phyloP scores from a whole-genome alignment of 257 asterid genomes.

The Solanum bukasovii region DNA sequence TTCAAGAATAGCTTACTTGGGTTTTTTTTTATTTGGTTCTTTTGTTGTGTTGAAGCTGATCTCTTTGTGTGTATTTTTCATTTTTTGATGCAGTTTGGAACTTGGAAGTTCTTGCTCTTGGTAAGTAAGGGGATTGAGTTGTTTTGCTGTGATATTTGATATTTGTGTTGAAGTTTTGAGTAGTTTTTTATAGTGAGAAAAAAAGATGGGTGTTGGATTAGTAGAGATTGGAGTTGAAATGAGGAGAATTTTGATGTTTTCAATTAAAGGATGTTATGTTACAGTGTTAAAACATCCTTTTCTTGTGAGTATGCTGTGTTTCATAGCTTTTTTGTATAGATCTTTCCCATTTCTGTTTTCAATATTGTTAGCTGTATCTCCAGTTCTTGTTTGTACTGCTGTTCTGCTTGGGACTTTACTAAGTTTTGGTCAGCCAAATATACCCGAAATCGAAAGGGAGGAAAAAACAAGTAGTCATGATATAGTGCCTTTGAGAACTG shows the following conservation, averaged over 20 bases:
- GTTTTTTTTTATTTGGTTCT: neutral
- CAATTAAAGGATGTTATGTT: slow-evolving; percentile 37
- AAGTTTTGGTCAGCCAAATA: slow-evolving; percentile 69
- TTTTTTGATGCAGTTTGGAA: neutral
- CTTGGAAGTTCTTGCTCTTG: neutral
- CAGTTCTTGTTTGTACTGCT: slow-evolving; percentile 83
- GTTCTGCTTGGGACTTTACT: slow-evolving; percentile 75
- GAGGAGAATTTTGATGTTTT: slow-evolving; percentile 41
- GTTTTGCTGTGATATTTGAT: slow-evolving; percentile 9
- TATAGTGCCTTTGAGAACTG: slow-evolving; percentile 25
- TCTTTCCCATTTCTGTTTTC: slow-evolving; percentile 67
- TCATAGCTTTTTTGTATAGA: slow-evolving; percentile 56
- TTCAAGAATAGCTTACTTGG: neutral
- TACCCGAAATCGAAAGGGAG: slow-evolving; percentile 69
- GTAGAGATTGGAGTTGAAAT: slow-evolving; percentile 46
- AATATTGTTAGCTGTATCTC: slow-evolving; percentile 62
- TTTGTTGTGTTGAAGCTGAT: slow-evolving; percentile 6
- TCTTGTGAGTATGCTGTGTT: slow-evolving; percentile 55
- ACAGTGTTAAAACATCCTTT: slow-evolving; percentile 65
- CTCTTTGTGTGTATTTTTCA: neutral
- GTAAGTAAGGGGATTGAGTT: slow-evolving; percentile 19
- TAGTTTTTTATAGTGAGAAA: neutral
- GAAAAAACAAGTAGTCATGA: slow-evolving; percentile 30
- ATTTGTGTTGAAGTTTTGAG: slow-evolving; percentile 20
- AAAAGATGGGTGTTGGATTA: slow-evolving; percentile 40